Percentiles rank a stretch among this genome's conserved stretches.
phyloP scores from a whole-genome alignment of 495 filamentous ascomycete species.

The Aspergillus baeticus region DNA sequence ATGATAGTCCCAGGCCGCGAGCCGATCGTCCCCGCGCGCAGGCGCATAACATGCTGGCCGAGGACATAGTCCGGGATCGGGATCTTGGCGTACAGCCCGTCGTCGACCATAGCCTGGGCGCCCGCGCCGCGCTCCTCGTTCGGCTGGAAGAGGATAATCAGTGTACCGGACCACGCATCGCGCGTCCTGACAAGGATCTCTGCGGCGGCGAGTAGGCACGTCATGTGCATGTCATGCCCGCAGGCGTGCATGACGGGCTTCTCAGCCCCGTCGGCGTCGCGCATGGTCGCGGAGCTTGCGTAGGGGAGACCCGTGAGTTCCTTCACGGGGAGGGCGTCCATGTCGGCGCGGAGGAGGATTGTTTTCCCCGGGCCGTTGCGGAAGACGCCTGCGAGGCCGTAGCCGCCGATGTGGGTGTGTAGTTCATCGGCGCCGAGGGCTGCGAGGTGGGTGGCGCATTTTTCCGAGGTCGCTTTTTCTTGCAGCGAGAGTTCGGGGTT shows the following conservation, averaged over 20 bases:
- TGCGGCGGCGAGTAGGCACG: conserved; percentile 50
- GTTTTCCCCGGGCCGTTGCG: conserved; percentile 48
- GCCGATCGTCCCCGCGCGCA: conserved; percentile 43
- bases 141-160: conserved; percentile 56
- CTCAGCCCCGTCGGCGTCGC: conserved; percentile 38
- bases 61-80: conserved; percentile 50
- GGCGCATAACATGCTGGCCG: conserved; percentile 52
- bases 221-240: conserved; percentile 59
- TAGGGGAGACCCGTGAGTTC: conserved; percentile 52
- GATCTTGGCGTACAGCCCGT: conserved; percentile 48
- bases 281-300: conserved; percentile 42
- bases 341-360: conserved; percentile 53
- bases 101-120: conserved; percentile 54
- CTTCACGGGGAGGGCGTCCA: conserved; percentile 53
- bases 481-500: conserved; percentile 57
- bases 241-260: conserved; percentile 58
- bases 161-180: conserved; percentile 46
- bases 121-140: conserved; percentile 52
- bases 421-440: conserved; percentile 34
- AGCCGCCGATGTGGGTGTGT: conserved; percentile 47
- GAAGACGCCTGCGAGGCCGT: conserved; percentile 46
- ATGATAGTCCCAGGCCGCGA: conserved; percentile 41
- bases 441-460: conserved; percentile 35
- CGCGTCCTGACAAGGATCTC: conserved; percentile 34
- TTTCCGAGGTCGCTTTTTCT: conserved; percentile 48